These are phyloP conservation scores for Tilletia indica DNA, from an alignment of 1,284 basidiomycete species.

Conservation along the genomic window DNA sequence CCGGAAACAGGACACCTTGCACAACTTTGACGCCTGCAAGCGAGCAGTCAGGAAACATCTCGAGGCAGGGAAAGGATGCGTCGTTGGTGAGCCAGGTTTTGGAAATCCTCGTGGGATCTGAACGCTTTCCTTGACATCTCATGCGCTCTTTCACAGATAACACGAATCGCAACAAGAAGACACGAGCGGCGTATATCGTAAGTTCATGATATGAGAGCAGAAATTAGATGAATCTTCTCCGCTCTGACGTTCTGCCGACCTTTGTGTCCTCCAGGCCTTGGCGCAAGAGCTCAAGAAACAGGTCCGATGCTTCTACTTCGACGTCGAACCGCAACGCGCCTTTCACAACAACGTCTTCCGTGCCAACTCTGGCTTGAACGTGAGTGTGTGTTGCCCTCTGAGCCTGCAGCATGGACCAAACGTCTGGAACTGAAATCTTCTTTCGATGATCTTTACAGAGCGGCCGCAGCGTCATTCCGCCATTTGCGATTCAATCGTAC, in stretches of 20 bases:
- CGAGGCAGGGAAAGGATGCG: conserved; percentile 53
- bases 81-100: conserved; percentile 25
- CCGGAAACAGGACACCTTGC: conserved; percentile 60
- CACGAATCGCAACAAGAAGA: conserved; percentile 35
- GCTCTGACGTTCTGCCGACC: background rate
- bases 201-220: background rate
- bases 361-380: conserved; percentile 21
- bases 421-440: background rate
- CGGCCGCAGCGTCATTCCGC: conserved; percentile 24
- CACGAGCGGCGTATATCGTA: conserved; percentile 33
- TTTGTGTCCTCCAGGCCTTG: conserved; percentile 21
- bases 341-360: conserved; percentile 38
- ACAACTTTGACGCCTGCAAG: conserved; percentile 72
- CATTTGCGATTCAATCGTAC: conserved; percentile 29
- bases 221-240: background rate
- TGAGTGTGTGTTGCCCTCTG: background rate
- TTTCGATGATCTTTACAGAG: background rate
- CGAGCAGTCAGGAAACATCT: conserved; percentile 66
- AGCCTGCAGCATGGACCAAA: too few species aligned
- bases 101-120: background rate
- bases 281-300: conserved; percentile 18
- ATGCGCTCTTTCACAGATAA: conserved; percentile 27
- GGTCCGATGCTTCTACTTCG: conserved; percentile 35
- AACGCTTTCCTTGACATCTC: too few species aligned
- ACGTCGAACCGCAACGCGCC: conserved; percentile 25